These are phyloP conservation scores for Madurella mycetomatis DNA, from an alignment of 2,329 filamentous ascomycete species.

Conservation along the genomic window DNA sequence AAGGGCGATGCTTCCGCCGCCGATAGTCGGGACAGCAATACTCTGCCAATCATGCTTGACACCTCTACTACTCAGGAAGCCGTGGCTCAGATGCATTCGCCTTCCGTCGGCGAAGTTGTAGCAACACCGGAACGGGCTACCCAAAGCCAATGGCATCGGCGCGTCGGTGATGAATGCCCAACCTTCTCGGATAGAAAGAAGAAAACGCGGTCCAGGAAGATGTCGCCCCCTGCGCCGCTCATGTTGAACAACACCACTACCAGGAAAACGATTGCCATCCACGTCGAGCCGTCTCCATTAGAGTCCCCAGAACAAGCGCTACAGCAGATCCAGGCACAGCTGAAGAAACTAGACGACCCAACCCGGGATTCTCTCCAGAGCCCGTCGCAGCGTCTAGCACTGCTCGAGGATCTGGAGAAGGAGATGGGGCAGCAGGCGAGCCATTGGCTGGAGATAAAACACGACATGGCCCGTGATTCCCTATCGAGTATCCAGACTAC, in stretches of 20 bases:
- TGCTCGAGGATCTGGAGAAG: constrained; percentile 56
- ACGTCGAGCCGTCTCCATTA: constrained; percentile 48
- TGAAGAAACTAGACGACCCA: constrained; percentile 45
- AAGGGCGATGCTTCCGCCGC: constrained; percentile 10
- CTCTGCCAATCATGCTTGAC: constrained; percentile 45
- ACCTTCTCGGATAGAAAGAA: constrained; percentile 54
- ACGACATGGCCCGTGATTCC: constrained; percentile 48
- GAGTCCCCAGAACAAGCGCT: constrained; percentile 49
- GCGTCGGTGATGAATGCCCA: constrained; percentile 55
- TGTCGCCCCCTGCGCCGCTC: constrained; percentile 54
- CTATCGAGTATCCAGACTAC: constrained; percentile 41
- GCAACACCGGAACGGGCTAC: constrained; percentile 19
- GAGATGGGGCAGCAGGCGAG: constrained; percentile 59
- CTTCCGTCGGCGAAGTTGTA: constrained; percentile 27
- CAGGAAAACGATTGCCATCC: constrained; percentile 42
- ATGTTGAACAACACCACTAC: constrained; percentile 39
- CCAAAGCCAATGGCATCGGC: constrained; percentile 46
- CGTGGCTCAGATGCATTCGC: constrained; percentile 27
- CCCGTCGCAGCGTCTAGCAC: constrained; percentile 41
- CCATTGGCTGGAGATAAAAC: constrained; percentile 56
- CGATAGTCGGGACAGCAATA: constrained; percentile 32
- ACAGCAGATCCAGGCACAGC: constrained; percentile 47
- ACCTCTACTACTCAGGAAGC: constrained; percentile 9
- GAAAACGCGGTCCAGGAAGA: constrained; percentile 44
- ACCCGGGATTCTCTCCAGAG: constrained; percentile 34